Evolutionary conservation across 495 filamentous ascomycete species (phyloP).

Genomic region (Elasticomyces elasticus): DNA sequence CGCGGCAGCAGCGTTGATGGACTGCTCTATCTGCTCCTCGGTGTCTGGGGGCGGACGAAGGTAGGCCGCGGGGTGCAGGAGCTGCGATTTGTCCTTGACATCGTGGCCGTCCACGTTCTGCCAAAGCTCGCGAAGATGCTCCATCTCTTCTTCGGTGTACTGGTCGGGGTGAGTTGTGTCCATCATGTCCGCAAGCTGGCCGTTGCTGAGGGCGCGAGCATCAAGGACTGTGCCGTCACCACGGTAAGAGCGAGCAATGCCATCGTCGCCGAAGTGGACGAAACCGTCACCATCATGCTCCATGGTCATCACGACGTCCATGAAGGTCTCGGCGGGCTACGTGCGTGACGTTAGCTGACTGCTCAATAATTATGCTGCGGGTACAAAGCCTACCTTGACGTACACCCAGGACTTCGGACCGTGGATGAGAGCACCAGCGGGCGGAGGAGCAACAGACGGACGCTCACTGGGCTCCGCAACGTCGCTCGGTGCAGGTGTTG

Average conservation of each 20-base stretch:
- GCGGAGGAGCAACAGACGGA: not conserved
- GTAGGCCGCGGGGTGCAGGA: not conserved
- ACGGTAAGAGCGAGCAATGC: conserved; percentile 1
- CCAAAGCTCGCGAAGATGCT: not conserved
- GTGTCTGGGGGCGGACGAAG: not conserved
- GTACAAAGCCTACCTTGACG: not conserved
- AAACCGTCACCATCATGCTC: not conserved
- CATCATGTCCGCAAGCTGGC: not conserved
- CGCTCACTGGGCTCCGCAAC: not conserved
- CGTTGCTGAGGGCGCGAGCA: not conserved
- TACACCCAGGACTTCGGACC: not conserved
- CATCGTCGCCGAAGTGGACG: not conserved
- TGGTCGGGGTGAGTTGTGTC: not conserved
- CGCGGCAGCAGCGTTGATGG: not conserved
- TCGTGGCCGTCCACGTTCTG: not conserved
- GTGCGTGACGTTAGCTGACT: not conserved
- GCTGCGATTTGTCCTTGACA: not conserved
- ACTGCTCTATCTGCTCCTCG: not conserved
- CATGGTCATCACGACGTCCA: not conserved
- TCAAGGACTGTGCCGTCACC: conserved; percentile 6
- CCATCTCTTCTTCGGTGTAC: not conserved
- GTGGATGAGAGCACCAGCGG: not conserved
- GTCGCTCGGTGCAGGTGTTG: not conserved
- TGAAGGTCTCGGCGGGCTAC: not conserved
- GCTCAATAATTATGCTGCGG: not conserved